Conservation (phyloP, 331 rosid species). For the Telfairia occidentalis region DNA sequence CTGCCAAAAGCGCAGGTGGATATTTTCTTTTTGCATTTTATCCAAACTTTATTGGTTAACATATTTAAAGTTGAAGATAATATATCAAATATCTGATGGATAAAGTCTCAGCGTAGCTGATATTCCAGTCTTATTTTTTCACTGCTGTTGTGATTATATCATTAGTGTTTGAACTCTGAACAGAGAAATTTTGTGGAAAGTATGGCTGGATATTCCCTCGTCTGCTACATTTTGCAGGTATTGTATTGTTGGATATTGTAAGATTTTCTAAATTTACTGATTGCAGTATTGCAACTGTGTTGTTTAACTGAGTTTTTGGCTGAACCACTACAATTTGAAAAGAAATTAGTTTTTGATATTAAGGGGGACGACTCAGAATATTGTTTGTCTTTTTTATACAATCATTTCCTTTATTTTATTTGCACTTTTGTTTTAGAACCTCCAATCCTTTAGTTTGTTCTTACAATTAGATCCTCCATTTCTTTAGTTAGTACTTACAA, state of each 20-base stretch:
- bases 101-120: background rate
- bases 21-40: background rate
- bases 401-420: background rate
- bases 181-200: constrained; percentile 99
- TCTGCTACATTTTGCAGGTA: constrained; percentile 95
- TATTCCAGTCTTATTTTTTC: background rate
- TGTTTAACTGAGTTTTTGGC: background rate
- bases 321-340: background rate
- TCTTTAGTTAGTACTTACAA: too few species aligned
- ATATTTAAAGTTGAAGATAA: background rate
- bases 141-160: constrained; percentile 3
- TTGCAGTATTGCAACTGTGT: background rate
- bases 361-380: background rate
- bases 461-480: background rate
- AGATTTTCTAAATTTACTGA: background rate
- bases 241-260: constrained; percentile 7
- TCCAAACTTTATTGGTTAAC: background rate
- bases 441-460: background rate
- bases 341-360: background rate
- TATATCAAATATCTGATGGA: background rate
- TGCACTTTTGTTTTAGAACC: background rate
- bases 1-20: background rate
- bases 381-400: background rate
- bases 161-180: constrained; percentile 8
- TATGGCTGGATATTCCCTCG: constrained; percentile 97